Base-by-base conservation (phyloP, 164 flowering plant species). In the Euptelea pleiosperma region DNA sequence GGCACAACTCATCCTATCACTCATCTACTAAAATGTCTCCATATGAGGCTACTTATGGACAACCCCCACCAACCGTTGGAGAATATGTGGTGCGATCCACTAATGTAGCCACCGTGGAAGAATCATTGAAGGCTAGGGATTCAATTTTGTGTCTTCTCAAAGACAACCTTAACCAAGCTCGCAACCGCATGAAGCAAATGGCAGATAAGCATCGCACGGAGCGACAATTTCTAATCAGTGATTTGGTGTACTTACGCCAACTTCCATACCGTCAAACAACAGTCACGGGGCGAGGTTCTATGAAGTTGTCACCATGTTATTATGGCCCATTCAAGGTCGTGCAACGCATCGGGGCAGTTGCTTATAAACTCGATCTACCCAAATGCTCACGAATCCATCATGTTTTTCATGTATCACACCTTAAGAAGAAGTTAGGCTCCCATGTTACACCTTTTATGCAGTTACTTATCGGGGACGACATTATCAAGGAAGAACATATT, bases 311-410 rank as follows among this genome's bases (percentile, higher is more conserved):
- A 0, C 31, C 31, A 10, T 2, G 12, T 3, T 49, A 24, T 24
- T 49, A 49, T 28, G 31, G 53, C 1, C 53, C 53, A 3, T 49
- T 49, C 1, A 4, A 28, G 8, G n/a, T 49, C 28, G 14, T 49
- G 12, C 31, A 6, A 4, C 31, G 33, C 1, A 28, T 49, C 1
- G 53, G 53, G 24, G 9, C 31, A 7, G 53, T 49, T 3, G 53
- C 53, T 49, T 49, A 49, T 25, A 49, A 49, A 24, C n/a, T 49
- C 2, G 53, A 49, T 0, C 1, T 49, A 12, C 53, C 53, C 6
- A n/a, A 1, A 0, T 19, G 15, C 28, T 48, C 0, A 7, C n/a
- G n/a, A 44, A 44, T 44, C 21, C 49, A 44, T 18, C 21, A 12
- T 10, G 49, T 1, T 44, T 44, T 44, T 18, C 49, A 44, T 44